These are phyloP conservation scores for Penicillium canescens DNA, from an alignment of 495 filamentous ascomycete species.

Conservation along the genomic window DNA sequence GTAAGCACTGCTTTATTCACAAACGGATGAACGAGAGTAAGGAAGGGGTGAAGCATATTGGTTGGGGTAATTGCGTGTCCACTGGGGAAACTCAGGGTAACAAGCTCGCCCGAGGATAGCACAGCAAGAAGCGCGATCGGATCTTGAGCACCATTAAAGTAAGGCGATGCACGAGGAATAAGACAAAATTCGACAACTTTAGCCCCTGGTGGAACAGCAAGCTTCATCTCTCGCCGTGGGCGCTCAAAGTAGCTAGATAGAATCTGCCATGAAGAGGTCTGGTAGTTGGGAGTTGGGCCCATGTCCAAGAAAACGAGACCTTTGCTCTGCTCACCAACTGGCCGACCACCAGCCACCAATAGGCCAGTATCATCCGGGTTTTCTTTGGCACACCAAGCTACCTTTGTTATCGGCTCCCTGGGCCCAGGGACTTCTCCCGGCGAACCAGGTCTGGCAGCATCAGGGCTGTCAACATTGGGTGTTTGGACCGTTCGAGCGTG, in stretches of 20 bases:
- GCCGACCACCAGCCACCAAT: slow-evolving; percentile 78
- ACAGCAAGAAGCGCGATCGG: slow-evolving; percentile 80
- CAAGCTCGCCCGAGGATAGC: slow-evolving; percentile 80
- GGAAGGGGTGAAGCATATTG: slow-evolving; percentile 80
- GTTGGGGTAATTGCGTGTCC: slow-evolving; percentile 89
- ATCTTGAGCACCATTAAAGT: slow-evolving; percentile 85
- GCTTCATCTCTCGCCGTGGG: slow-evolving; percentile 63
- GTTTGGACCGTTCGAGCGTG: slow-evolving; percentile 79
- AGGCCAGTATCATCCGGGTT: slow-evolving; percentile 92
- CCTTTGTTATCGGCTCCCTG: slow-evolving; percentile 69
- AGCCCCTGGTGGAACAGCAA: slow-evolving; percentile 78
- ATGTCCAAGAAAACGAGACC: slow-evolving; percentile 87
- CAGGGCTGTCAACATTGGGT: slow-evolving; percentile 65
- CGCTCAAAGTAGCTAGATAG: slow-evolving; percentile 74
- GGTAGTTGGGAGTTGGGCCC: slow-evolving; percentile 83
- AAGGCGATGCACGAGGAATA: slow-evolving; percentile 76
- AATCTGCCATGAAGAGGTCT: slow-evolving; percentile 85
- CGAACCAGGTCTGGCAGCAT: slow-evolving; percentile 40
- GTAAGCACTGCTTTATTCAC: slow-evolving; percentile 67
- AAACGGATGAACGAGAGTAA: slow-evolving; percentile 87
- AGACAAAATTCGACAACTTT: slow-evolving; percentile 79
- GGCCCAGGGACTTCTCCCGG: slow-evolving; percentile 48
- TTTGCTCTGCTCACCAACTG: slow-evolving; percentile 60
- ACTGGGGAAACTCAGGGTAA: slow-evolving; percentile 86
- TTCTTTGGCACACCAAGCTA: slow-evolving; percentile 88